Conservation (phyloP, 768 basidiomycete species). For the Calocybe indica region DNA sequence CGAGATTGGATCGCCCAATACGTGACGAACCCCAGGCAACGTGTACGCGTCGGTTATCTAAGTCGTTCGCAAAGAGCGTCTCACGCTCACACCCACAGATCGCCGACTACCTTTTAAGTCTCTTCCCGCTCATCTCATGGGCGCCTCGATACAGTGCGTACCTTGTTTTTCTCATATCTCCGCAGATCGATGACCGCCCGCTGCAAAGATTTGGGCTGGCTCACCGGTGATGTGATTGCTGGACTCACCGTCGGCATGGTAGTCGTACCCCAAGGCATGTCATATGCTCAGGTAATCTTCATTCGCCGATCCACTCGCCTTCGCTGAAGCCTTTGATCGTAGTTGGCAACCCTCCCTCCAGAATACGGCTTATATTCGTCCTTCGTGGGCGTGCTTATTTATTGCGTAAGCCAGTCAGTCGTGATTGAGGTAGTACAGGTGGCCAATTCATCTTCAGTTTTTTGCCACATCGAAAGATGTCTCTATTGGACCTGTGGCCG, state of each 20-base stretch:
- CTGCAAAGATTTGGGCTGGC: constrained; percentile 66
- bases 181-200: constrained; percentile 1
- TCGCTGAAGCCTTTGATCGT: neutral
- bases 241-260: constrained; percentile 94
- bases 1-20: constrained; percentile 44
- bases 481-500: constrained; percentile 98
- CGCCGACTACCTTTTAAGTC: constrained; percentile 53
- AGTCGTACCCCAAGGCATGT: constrained; percentile 91
- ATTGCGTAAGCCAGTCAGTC: constrained; percentile 52
- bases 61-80: neutral
- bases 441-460: constrained; percentile 39
- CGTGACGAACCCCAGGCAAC: constrained; percentile 38
- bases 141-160: constrained; percentile 76
- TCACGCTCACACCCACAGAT: constrained; percentile 30
- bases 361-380: constrained; percentile 94
- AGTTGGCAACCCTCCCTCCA: constrained; percentile 80
- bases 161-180: neutral
- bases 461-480: constrained; percentile 99
- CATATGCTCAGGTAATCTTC: constrained; percentile 63
- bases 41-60: constrained; percentile 32
- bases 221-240: constrained; percentile 82
- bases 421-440: neutral
- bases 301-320: neutral
- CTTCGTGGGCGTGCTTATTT: constrained; percentile 81
- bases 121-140: constrained; percentile 88